Base-by-base conservation (phyloP, 139 green algal species). In the Gonium pectorale region DNA sequence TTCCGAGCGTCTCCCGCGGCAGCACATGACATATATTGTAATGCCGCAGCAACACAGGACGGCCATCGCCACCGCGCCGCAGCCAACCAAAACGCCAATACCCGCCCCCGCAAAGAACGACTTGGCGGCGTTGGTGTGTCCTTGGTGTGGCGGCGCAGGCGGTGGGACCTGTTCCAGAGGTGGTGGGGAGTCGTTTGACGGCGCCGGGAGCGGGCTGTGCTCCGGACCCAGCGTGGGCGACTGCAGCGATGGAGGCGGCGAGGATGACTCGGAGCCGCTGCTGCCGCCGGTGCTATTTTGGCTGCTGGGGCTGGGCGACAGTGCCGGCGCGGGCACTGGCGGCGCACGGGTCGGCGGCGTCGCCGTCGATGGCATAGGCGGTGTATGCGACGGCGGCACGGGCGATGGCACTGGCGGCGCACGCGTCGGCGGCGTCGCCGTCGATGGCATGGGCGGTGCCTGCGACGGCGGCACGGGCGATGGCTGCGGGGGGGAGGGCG, bases 21-120 rank as follows among this genome's bases (percentile, higher is more conserved):
- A 40, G 59, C 75, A 82, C 40, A 59, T 72, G n/a, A 82, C 40
- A 41, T 82, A 82, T 5, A 71, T 13, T 3, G 40, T 43, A 8
- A 82, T 51, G 38, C 56, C 35, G 75, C 75, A 82, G 54, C 75
- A 71, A 59, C 41, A 71, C n/a, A 60, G 19, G 29, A 82, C 9
- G 0, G 75, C 75, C 22, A 59, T 17, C 1, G 5, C 59, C 13
- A 82, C 40, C 29, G 43, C 40, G 13, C 40, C 60, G 38, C 56
- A 71, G 40, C 75, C 75, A 29, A 71, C 59, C 13, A 82, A 41
- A 27, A 82, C 21, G 54, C 75, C 75, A 1, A 82, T 35, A n/a
- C 75, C 75, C 1, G 75, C 40, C 5, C 52, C 35, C 24, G 5
- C 35, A 17, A 82, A 82, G 40, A 82, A 82, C 8, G 38, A 44